phyloP scores from a whole-genome alignment of 257 asterid genomes.

The Capsicum rhomboideum region DNA sequence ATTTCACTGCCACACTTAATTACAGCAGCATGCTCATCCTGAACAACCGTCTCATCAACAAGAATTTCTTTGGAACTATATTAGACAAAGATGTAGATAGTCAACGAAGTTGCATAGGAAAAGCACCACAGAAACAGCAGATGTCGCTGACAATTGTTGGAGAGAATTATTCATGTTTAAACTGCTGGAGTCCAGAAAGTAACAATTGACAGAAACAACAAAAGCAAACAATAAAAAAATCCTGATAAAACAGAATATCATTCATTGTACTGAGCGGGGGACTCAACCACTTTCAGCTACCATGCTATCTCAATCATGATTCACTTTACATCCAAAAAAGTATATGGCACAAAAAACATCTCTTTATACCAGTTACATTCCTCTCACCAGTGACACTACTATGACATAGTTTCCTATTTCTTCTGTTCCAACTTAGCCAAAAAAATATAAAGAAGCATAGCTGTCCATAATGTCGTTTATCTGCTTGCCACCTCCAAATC shows the following conservation, averaged over 20 bases:
- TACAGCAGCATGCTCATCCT: slow-evolving; percentile 40
- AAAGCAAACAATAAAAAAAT: not conserved
- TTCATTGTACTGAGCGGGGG: not conserved
- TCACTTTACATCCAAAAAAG: not conserved
- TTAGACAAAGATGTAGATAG: not conserved
- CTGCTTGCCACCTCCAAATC: not conserved
- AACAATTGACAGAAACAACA: not conserved
- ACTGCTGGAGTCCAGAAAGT: not conserved
- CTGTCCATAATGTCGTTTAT: not conserved
- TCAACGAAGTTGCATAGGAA: not conserved
- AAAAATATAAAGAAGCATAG: not conserved
- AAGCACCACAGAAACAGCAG: not conserved
- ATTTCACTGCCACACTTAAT: slow-evolving; percentile 86
- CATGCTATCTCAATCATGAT: not conserved
- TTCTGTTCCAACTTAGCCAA: not conserved
- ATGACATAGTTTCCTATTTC: not conserved
- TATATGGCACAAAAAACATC: not conserved
- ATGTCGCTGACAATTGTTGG: not conserved
- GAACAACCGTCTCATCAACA: slow-evolving; percentile 64
- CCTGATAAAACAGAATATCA: not conserved
- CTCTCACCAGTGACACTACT: not conserved
- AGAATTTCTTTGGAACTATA: slow-evolving; percentile 44
- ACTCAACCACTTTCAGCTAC: not conserved
- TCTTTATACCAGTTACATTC: not conserved
- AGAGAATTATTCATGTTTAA: not conserved